Evolutionary conservation across 768 basidiomycete species (phyloP).

Genomic region (Boletus rubescentipes): DNA sequence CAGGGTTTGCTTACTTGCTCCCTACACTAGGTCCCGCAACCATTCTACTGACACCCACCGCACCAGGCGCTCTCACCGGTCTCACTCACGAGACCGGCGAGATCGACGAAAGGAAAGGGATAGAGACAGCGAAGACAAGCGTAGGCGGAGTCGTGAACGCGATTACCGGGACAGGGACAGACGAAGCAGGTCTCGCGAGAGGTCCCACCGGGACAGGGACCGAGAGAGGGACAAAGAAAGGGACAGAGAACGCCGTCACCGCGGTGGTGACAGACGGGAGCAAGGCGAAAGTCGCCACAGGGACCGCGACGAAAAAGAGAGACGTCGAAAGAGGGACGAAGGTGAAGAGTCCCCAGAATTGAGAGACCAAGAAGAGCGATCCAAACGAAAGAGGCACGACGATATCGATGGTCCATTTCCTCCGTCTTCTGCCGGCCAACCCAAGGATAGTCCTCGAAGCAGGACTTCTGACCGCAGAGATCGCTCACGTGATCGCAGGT

Average conservation of each 20-base stretch:
- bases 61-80: slow-evolving; percentile 71
- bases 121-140: slow-evolving; percentile 54
- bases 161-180: slow-evolving; percentile 50
- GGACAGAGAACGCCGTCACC: slow-evolving; percentile 43
- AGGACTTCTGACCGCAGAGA: slow-evolving; percentile 44
- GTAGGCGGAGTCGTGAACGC: slow-evolving; percentile 61
- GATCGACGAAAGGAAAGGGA: slow-evolving; percentile 49
- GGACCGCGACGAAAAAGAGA: slow-evolving; percentile 48
- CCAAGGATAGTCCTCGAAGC: slow-evolving; percentile 51
- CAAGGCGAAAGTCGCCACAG: slow-evolving; percentile 56
- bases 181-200: slow-evolving; percentile 50
- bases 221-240: slow-evolving; percentile 29
- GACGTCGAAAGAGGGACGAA: slow-evolving; percentile 71
- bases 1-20: slow-evolving; percentile 5
- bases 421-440: slow-evolving; percentile 33
- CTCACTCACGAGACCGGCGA: slow-evolving; percentile 58
- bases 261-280: slow-evolving; percentile 47
- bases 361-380: slow-evolving; percentile 52
- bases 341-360: slow-evolving; percentile 47
- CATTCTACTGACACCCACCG: slow-evolving; percentile 76
- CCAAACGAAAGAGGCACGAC: slow-evolving; percentile 65
- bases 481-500: slow-evolving; percentile 55
- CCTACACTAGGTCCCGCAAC: slow-evolving; percentile 56
- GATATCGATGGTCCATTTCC: slow-evolving; percentile 47
- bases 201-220: slow-evolving; percentile 41